Base-by-base conservation (phyloP, 2,329 filamentous ascomycete species). In the Aspergillus ibericus region DNA sequence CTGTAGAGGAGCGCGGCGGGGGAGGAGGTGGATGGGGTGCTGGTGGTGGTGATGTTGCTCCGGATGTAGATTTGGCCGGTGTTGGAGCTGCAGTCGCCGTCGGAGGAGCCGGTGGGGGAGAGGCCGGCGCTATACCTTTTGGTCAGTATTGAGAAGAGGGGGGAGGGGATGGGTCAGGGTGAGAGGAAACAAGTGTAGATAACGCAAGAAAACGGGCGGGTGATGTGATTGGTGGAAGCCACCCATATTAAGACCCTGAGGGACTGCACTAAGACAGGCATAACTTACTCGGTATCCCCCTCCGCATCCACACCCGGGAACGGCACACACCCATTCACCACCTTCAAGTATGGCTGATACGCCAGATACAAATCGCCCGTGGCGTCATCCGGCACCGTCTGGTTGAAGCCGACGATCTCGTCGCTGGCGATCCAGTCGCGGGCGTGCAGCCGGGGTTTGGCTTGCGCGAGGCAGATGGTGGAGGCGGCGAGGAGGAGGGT, bases 271-370 rank as follows among this genome's bases (percentile, higher is more conserved):
- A n/a, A 16, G n/a, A n/a, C n/a, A 15, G n/a, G 29, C 22, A 35
- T 18, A 34, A 64, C 76, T 59, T 70, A 86, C 85, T 80, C 77
- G 15, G 82, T 86, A 63, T 88, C 78, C 2, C 85, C 86, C 0
- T 74, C 70, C 0, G 78, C 78, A 61, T 88, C 82, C 1, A 88
- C 85, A 1, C 82, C 85, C 0, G 85, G 85, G 66, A 85, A 88
- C 0, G 85, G 84, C 8, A 87, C 85, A 61, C 85, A 88, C 47
- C 85, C 85, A 64, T 83, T 83, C 16, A 79, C 77, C 5, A 87
- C 81, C 10, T 84, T 65, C 5, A 86, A 76, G 54, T 76, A 78
- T 0, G 84, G 85, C 71, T 87, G 80, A 71, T 84, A 87, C 54
- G 81, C 81, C 42, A 82, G 68, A 63, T 84, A 83, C 22, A 84